Percentiles rank a stretch among this genome's conserved stretches.
phyloP scores from a whole-genome alignment of 1,139 yeast species.

The Taphrina deformans region DNA sequence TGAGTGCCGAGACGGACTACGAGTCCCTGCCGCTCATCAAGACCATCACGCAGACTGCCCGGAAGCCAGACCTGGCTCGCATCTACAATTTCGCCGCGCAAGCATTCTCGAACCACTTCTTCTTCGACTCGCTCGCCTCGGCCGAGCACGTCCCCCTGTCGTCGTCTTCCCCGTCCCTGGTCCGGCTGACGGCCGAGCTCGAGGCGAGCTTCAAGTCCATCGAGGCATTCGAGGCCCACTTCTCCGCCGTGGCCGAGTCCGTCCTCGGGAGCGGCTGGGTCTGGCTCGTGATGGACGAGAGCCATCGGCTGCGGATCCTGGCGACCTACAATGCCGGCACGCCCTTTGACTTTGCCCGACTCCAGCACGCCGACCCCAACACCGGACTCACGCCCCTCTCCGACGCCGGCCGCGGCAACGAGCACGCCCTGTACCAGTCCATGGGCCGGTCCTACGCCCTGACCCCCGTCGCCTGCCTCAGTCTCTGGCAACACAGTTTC shows the following conservation, averaged over 20 bases:
- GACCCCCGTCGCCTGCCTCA: conserved; percentile 76
- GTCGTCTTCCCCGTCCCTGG: background rate
- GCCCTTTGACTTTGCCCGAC: conserved; percentile 76
- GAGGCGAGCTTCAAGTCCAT: conserved; percentile 46
- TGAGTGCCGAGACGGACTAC: conserved; percentile 38
- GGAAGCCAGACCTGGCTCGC: conserved; percentile 65
- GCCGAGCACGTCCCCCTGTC: conserved; percentile 36
- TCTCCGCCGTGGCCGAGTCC: conserved; percentile 58
- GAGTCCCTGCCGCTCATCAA: conserved; percentile 46
- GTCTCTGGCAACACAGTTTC: conserved; percentile 87
- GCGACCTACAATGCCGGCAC: conserved; percentile 81
- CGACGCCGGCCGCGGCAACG: conserved; percentile 3
- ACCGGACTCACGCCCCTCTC: conserved; percentile 57
- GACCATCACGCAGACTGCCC: conserved; percentile 70
- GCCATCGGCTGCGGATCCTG: conserved; percentile 64
- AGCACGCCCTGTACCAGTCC: conserved; percentile 11
- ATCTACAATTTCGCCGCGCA: conserved; percentile 87
- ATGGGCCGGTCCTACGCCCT: conserved; percentile 23
- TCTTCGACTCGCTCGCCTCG: conserved; percentile 63
- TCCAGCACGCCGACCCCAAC: conserved; percentile 74
- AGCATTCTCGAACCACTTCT: conserved; percentile 88
- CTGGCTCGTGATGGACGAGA: conserved; percentile 72
- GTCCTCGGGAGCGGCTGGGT: conserved; percentile 81
- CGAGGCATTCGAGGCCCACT: conserved; percentile 57
- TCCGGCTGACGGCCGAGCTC: background rate